Base-by-base conservation (phyloP, 2,329 filamentous ascomycete species). In the Aspergillus glaucus region DNA sequence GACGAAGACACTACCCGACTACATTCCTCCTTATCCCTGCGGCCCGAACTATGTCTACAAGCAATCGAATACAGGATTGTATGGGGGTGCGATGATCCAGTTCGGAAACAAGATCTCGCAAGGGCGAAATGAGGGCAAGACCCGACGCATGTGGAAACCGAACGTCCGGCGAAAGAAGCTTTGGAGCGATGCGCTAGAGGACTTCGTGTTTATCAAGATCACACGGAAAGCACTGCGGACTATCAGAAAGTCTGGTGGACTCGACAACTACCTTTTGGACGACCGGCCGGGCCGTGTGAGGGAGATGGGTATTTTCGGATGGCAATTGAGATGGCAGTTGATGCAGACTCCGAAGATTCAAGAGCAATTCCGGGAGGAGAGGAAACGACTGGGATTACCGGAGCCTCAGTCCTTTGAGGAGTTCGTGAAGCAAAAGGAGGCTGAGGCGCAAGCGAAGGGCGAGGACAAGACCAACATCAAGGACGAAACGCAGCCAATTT, bases 201-300 rank as follows among this genome's bases (percentile, higher is more conserved):
- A 69, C 41, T 61, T 68, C 15, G 59, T 77, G n/a, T 67, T 62
- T 45, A 65, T 77, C 46, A 75, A 74, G 52, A 67, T 76, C 28
- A 73, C 71, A 8, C 67, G 69, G 47, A 65, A 70, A 45, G 72
- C 73, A 26, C 54, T 76, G 58, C 63, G 75, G 45, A 76, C 75
- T 32, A 87, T 97, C 63, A 84, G 88, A 65, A 92, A 90, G 66
- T 82, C 86, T 53, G 92, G 92, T 51, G 90, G 93, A 6, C 77
- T 98, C 55, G 93, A 98, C 69, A 84, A 90, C 62, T 98, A 98
- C 72, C 76, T 98, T 42, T 76, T 95, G 39, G 90, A 89, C 57
- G 80, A 83, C 66, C 93, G 89, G 72, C 75, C 85, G 14, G 79
- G 77, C 37, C 80, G 93, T 55, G 79, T 97, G 63, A 87, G 85